phyloP scores from a whole-genome alignment of 352 stramenopile genomes.

The Halophytophthora batemanensis region DNA sequence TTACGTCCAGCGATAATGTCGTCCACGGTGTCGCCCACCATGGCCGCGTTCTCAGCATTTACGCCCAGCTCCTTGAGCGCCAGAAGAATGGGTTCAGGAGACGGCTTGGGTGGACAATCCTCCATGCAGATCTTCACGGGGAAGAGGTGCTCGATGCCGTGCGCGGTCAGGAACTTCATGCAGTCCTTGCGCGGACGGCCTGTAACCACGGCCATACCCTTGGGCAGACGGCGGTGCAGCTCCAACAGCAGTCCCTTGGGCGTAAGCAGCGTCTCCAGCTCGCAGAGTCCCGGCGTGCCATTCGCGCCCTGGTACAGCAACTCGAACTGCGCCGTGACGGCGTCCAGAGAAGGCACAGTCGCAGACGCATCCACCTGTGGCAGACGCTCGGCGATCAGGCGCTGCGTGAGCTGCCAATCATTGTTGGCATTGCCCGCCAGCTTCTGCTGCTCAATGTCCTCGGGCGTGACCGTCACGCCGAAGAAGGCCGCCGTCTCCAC shows the following conservation, averaged over 20 bases:
- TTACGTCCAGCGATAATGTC: constrained; percentile 89
- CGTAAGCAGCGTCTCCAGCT: constrained; percentile 92
- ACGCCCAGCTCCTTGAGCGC: constrained; percentile 87
- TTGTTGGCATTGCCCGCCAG: constrained; percentile 95
- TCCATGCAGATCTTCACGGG: constrained; percentile 94
- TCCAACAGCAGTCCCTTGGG: constrained; percentile 81
- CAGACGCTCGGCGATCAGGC: constrained; percentile 67
- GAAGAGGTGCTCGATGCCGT: constrained; percentile 88
- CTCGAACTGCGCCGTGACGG: constrained; percentile 94
- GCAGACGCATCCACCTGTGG: constrained; percentile 1
- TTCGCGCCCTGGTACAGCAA: constrained; percentile 92
- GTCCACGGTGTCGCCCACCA: constrained; percentile 97
- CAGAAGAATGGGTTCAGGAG: constrained; percentile 85
- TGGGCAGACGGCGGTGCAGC: constrained; percentile 70
- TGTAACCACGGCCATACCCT: constrained; percentile 91
- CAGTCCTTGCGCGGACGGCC: constrained; percentile 93
- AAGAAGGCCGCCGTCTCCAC: constrained; percentile 85
- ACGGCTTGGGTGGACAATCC: constrained; percentile 93
- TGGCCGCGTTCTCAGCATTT: constrained; percentile 66
- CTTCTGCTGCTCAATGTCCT: constrained; percentile 91
- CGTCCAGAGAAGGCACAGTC: constrained; percentile 66
- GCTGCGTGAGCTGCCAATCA: constrained; percentile 95
- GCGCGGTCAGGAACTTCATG: constrained; percentile 89
- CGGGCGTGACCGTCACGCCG: constrained; percentile 77
- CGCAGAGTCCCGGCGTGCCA: constrained; percentile 70